These are phyloP conservation scores for Globisporangium spinosum DNA, from an alignment of 352 stramenopile species.

Conservation along the genomic window DNA sequence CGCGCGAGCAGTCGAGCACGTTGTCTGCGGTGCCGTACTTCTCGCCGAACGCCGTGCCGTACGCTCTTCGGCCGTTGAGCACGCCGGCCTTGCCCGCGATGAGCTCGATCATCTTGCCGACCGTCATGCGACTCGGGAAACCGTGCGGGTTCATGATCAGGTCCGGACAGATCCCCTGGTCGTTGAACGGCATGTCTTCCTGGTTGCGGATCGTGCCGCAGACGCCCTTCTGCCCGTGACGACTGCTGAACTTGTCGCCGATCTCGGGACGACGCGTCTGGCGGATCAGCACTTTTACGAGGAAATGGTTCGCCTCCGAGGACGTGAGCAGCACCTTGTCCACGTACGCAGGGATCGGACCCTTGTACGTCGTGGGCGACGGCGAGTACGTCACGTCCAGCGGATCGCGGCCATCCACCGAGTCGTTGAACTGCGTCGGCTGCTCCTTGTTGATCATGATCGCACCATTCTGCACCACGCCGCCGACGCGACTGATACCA, in stretches of 20 bases:
- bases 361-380: slow-evolving; percentile 94
- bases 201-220: slow-evolving; percentile 94
- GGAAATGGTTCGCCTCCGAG: slow-evolving; percentile 96
- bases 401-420: slow-evolving; percentile 67
- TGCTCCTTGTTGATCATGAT: slow-evolving; percentile 99
- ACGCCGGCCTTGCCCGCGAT: slow-evolving; percentile 98
- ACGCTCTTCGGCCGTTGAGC: slow-evolving; percentile 94
- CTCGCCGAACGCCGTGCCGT: slow-evolving; percentile 98
- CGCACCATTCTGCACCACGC: slow-evolving; percentile 89
- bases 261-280: slow-evolving; percentile 96
- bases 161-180: slow-evolving; percentile 97
- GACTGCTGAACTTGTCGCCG: slow-evolving; percentile 99
- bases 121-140: slow-evolving; percentile 99
- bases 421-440: slow-evolving; percentile 92
- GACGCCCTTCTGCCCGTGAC: slow-evolving; percentile 99
- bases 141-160: slow-evolving; percentile 99
- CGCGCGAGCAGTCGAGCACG: slow-evolving; percentile 88
- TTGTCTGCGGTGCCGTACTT: slow-evolving; percentile 95
- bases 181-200: slow-evolving; percentile 99
- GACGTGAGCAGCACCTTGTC: slow-evolving; percentile 99
- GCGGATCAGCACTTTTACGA: slow-evolving; percentile 97
- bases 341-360: slow-evolving; percentile 93
- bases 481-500: slow-evolving; percentile 90
- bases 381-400: slow-evolving; percentile 81
- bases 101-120: slow-evolving; percentile 99